Evolutionary conservation across 2,329 filamentous ascomycete species (phyloP), one percentile per base, ranked within the genome.

Genomic region (Cordyceps fumosorosea): DNA sequence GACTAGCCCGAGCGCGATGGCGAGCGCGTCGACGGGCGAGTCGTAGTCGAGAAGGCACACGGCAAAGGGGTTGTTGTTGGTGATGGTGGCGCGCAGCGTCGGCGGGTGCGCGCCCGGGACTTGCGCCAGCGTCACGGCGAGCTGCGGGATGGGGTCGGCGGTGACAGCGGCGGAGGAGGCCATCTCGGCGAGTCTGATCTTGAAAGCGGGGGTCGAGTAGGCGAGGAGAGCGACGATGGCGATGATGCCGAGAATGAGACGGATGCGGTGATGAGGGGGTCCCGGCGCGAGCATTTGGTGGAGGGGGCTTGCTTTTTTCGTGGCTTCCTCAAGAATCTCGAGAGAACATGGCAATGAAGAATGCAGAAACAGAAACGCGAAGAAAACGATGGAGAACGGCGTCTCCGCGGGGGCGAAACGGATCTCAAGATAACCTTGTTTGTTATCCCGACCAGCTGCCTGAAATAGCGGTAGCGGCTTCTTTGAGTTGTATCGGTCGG

Each of bases 41-140:
- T 74, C 65, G 74, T 76, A 78, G 18, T 66, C 64, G 53, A 77
- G 69, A 12, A 78, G 65, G 18, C 74, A 77, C 50, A 77, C 69
- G 32, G 73, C 65, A 29, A 64, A 55, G n/a, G 70, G 65, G 64
- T 73, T 68, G 11, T 69, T 69, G 70, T 78, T 78, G 64, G 72
- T 73, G 52, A 78, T 72, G 22, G 69, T 71, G 62, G 75, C 65
- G 12, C 68, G 67, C 32, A 78, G 63, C n/a, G 71, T 71, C 18
- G 71, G 73, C 54, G 73, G 71, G 64, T 71, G 72, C 26, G 67
- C 63, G 56, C 67, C 26, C 14, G 42, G 67, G 22, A 72, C 70
- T 64, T 75, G 72, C 57, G 66, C 65, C 37, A 74, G 67, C 61
- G 71, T 68, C 37, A 76, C 70, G 26, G 65, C 67, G 44, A 77